Conservation (phyloP, 805 yeast genomes). For the Wickerhamomyces subpelliculosus region DNA sequence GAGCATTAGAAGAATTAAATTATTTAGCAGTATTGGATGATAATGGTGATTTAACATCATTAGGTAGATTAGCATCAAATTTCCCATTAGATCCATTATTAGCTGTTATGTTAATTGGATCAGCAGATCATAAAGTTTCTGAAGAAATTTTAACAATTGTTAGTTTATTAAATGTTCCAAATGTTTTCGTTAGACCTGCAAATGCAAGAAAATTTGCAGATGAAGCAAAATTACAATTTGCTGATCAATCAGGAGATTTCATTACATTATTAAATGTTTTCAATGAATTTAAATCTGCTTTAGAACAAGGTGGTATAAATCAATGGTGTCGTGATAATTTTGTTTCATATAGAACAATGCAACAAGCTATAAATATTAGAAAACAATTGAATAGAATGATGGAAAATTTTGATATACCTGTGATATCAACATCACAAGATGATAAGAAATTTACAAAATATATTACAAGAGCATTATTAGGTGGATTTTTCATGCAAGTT, state of each 20-base stretch:
- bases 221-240: constrained; percentile 79
- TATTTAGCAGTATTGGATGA: constrained; percentile 86
- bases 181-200: constrained; percentile 90
- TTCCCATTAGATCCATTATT: constrained; percentile 95
- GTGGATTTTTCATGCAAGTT: constrained; percentile 98
- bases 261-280: constrained; percentile 83
- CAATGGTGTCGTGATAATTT: constrained; percentile 93
- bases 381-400: constrained; percentile 75
- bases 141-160: constrained; percentile 85
- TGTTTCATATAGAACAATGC: constrained; percentile 74
- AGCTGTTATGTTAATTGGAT: constrained; percentile 86
- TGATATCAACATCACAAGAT: constrained; percentile 61
- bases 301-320: constrained; percentile 59
- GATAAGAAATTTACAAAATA: constrained; percentile 67
- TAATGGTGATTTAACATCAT: constrained; percentile 81
- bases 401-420: constrained; percentile 71
- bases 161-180: constrained; percentile 88
- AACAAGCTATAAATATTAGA: constrained; percentile 83
- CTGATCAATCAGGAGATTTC: constrained; percentile 95
- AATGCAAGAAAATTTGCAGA: constrained; percentile 85
- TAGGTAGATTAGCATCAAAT: constrained; percentile 85
- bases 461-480: constrained; percentile 76
- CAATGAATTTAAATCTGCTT: constrained; percentile 74
- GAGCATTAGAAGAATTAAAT: constrained; percentile 93
- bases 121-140: constrained; percentile 81